These are phyloP conservation scores for Mycena metata DNA, from an alignment of 768 basidiomycete species.

Conservation along the genomic window DNA sequence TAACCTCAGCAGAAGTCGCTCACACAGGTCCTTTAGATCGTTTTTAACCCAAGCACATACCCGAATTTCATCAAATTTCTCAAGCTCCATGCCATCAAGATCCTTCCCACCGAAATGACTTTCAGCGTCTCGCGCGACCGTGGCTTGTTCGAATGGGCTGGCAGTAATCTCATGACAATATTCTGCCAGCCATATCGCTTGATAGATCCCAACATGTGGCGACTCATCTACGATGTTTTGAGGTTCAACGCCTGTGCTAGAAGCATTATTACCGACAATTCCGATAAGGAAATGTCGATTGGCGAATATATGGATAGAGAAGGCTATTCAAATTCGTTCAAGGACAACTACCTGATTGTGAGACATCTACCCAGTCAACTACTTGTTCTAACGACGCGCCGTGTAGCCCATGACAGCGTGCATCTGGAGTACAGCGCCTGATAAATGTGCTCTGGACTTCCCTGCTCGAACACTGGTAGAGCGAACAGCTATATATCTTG, in stretches of 20 bases:
- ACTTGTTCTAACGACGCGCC: conserved; percentile 8
- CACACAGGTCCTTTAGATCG: conserved; percentile 62
- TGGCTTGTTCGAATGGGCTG: conserved; percentile 84
- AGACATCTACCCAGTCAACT: conserved; percentile 40
- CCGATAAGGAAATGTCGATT: conserved; percentile 63
- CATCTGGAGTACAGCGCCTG: conserved; percentile 84
- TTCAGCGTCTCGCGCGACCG: conserved; percentile 81
- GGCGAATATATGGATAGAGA: conserved; percentile 74
- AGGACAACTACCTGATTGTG: conserved; percentile 82
- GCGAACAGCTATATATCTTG: not conserved
- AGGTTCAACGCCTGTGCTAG: conserved; percentile 81
- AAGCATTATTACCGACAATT: conserved; percentile 54
- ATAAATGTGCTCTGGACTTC: conserved; percentile 77
- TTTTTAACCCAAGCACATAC: conserved; percentile 82
- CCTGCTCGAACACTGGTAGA: conserved; percentile 74
- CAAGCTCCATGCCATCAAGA: conserved; percentile 58
- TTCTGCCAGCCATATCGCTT: conserved; percentile 78
- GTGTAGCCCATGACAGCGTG: conserved; percentile 83
- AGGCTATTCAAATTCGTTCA: conserved; percentile 76
- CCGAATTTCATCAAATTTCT: conserved; percentile 86
- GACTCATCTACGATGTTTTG: conserved; percentile 77
- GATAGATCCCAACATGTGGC: conserved; percentile 76
- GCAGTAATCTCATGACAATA: conserved; percentile 69
- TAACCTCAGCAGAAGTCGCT: not conserved
- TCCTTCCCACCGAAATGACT: conserved; percentile 79